Evolutionary conservation across 345 rosid species (phyloP), one percentile per base, ranked within the genome.

Genomic region (Populus deltoides): DNA sequence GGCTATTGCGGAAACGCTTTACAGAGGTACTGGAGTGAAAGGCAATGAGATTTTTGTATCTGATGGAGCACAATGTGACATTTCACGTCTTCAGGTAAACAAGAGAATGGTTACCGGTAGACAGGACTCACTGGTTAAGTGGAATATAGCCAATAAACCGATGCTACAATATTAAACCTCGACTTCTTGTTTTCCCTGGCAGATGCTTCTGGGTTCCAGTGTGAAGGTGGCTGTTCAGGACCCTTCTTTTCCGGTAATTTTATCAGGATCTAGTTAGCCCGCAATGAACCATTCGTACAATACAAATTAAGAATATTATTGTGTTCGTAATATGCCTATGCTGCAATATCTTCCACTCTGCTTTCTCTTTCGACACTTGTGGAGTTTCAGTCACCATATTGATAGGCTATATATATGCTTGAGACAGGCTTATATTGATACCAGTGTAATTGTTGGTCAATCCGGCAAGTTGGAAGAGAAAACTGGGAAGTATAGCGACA

Each of bases 391-490:
- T 47, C 53, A 15, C 53, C 16, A 1, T 47, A 47, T 4, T 16
- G 53, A 47, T 5, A 47, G 53, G 24, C 8, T 59, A 15, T 47
- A 9, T 39, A 33, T 39, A 33, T 75, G 72, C 35, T 80, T 68
- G 68, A 31, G 16, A 71, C 86, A 93, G 95, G 98, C 90, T 61
- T 92, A 92, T 73, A 74, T 92, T 71, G 98, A 93, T 75, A 85
- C 97, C 72, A 81, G 94, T 79, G 93, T 94, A 33, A 94, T 91
- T 35, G 68, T 94, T 6, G 98, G 98, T 47, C 97, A 88, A 81
- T 88, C 94, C 53, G 95, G 95, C 22, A 65, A 83, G 25, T 85
- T 84, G 73, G 79, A 83, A 55, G 87, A 90, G 77, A 80, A 85
- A 81, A 87, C 87, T 24, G 86, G 88, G 73, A 90, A 84, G 73